Conservation (phyloP, 2,329 filamentous ascomycete genomes). For the Pseudogymnoascus sp. region DNA sequence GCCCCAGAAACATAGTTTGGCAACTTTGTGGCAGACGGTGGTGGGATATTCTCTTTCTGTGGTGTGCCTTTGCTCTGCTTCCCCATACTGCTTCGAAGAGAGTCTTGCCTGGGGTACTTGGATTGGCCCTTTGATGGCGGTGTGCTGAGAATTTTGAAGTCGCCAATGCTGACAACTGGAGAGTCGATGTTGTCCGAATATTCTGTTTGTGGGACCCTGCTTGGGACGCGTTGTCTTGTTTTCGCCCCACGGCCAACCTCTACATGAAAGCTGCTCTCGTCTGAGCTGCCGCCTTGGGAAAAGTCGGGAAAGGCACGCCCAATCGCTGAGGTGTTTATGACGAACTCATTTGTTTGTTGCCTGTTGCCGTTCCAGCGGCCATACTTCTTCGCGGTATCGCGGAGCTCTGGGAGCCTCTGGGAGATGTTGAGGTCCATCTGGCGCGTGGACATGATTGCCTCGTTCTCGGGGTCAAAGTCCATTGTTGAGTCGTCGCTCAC, state of each 20-base stretch:
- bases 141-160: constrained; percentile 34
- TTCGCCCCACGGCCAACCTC: constrained; percentile 43
- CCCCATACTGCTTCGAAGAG: constrained; percentile 8
- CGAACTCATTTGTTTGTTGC: constrained; percentile 30
- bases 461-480: constrained; percentile 19
- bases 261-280: constrained; percentile 36
- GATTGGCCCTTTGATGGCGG: constrained; percentile 8
- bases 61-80: constrained; percentile 17
- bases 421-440: constrained; percentile 15
- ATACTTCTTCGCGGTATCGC: constrained; percentile 28
- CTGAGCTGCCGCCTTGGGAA: constrained; percentile 33
- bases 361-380: constrained; percentile 24
- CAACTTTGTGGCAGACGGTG: not conserved
- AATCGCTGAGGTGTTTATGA: constrained; percentile 35
- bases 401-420: constrained; percentile 23
- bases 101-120: constrained; percentile 4
- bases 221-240: constrained; percentile 17
- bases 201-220: constrained; percentile 29
- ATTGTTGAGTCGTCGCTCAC: constrained; percentile 21
- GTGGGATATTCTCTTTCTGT: constrained; percentile 32
- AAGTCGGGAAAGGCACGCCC: constrained; percentile 40
- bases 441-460: constrained; percentile 21
- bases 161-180: constrained; percentile 38
- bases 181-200: constrained; percentile 38
- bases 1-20: constrained; percentile 23